Base-by-base conservation (phyloP, 805 yeast species). In the Ogataea haglerorum region DNA sequence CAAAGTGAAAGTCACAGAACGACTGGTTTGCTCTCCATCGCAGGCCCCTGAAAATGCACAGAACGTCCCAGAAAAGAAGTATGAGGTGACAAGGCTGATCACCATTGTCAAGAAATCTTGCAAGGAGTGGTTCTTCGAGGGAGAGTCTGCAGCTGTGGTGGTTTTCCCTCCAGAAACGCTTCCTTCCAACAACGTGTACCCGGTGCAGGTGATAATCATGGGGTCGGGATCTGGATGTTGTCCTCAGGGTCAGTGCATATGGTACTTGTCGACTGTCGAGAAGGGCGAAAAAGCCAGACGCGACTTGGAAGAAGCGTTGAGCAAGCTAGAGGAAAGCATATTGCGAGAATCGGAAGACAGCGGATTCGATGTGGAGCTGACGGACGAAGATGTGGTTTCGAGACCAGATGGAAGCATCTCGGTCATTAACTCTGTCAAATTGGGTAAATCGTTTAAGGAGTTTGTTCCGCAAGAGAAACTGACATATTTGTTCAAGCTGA, bases 131-230 rank as follows among this genome's bases (percentile, higher is more conserved):
- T 85, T 90, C 68, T 75, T 80, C 10, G 89, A 85, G 35, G 80
- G 79, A 36, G 98, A 91, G 67, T 73, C 80, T 32, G 82, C 91
- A 0, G 85, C 96, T 0, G 72, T 90, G 24, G 95, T 91, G 22
- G 95, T 89, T 1, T 91, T 93, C 71, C 98, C 99, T 14, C 90
- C 95, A 13, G 76, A 77, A 13, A 80, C 95, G 1, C 70, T 91
- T 41, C 74, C 82, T 15, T 70, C 79, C 12, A 53, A 69, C 36
- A 91, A 93, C 60, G 68, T 67, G 43, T 73, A 68, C 49, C 86
- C 93, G 7, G 93, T 91, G 27, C 97, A 90, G 63, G 91, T 82
- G 4, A 67, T 91, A 29, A 87, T 93, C 24, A 80, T 87, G 70
- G 95, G 95, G 37, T 80, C 89, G 6, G 93, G 88, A 9, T 71